Conservation (phyloP, 2,329 filamentous ascomycete genomes). For the Penicillium brasilianum region DNA sequence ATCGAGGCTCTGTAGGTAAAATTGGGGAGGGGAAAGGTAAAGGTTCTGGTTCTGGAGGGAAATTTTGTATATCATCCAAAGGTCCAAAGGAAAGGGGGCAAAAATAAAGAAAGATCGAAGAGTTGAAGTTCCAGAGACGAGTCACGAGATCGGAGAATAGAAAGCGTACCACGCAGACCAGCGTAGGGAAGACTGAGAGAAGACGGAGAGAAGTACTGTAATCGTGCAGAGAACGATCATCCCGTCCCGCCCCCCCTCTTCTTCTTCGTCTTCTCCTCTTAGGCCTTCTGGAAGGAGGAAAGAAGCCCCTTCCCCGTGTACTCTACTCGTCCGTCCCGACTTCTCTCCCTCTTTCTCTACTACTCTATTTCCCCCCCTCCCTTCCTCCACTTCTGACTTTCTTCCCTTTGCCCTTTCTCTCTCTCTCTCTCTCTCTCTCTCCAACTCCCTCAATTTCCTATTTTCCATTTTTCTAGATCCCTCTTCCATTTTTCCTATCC, state of each 20-base stretch:
- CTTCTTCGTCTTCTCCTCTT: neutral
- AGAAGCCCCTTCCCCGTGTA: conserved; percentile 32
- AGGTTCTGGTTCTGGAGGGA: no score
- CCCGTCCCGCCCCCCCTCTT: conserved; percentile 28
- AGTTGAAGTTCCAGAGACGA: neutral
- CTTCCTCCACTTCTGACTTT: neutral
- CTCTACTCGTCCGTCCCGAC: conserved; percentile 21
- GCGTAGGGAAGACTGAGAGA: neutral
- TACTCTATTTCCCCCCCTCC: neutral
- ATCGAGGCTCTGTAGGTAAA: conserved; percentile 25
- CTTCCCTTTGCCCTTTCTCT: neutral
- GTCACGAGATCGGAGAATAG: conserved; percentile 4
- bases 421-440: neutral
- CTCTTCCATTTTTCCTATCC: neutral
- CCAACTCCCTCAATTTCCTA: neutral
- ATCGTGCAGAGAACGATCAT: conserved; percentile 25
- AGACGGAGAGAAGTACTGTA: neutral
- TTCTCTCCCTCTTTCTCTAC: conserved; percentile 6
- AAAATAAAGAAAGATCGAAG: neutral
- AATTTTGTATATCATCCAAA: no score
- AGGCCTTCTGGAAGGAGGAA: conserved; percentile 32
- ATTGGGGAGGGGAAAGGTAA: neutral
- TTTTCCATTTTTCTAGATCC: neutral
- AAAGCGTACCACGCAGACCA: neutral
- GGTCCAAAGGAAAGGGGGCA: neutral